A percentile compares a stretch with the other conserved stretches of the same genome.
Evolutionary conservation across 129 eudicot species (phyloP).

Genomic region (Tagetes patula): DNA sequence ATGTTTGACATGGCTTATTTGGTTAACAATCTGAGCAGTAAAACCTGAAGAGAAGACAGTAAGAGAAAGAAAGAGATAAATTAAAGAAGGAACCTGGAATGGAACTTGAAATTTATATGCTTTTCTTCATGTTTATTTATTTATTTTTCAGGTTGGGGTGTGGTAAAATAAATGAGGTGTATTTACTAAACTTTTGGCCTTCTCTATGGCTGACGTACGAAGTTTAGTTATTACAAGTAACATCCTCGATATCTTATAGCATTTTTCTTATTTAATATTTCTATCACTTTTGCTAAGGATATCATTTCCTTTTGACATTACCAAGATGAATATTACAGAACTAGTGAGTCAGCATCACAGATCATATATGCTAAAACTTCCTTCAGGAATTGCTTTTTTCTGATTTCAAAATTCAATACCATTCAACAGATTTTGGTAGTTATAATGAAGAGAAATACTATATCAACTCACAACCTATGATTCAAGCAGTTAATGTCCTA

Average conservation of each 20-base stretch:
- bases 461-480: not conserved
- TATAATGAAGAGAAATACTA: not conserved
- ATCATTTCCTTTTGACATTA: slow-evolving; percentile 11
- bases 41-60: slow-evolving; percentile 13
- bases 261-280: not conserved
- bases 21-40: slow-evolving; percentile 15
- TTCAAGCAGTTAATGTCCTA: slow-evolving; percentile 1
- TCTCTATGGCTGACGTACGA: slow-evolving; percentile 13
- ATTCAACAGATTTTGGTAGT: slow-evolving; percentile 15
- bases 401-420: not conserved
- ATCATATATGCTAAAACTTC: slow-evolving; percentile 14
- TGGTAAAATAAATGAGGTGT: not conserved
- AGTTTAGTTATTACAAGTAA: slow-evolving; percentile 21
- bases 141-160: not conserved
- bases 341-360: not conserved
- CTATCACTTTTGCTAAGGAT: slow-evolving; percentile 17
- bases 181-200: slow-evolving; percentile 23
- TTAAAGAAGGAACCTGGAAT: slow-evolving; percentile 8
- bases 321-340: slow-evolving; percentile 11
- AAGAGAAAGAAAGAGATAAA: slow-evolving; percentile 9
- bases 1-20: slow-evolving; percentile 53
- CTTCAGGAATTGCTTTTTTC: not conserved
- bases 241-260: slow-evolving; percentile 6
- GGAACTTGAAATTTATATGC: slow-evolving; percentile 13
- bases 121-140: not conserved